Evolutionary conservation across 2,329 filamentous ascomycete species (phyloP).

Genomic region (Clonostachys chloroleuca): DNA sequence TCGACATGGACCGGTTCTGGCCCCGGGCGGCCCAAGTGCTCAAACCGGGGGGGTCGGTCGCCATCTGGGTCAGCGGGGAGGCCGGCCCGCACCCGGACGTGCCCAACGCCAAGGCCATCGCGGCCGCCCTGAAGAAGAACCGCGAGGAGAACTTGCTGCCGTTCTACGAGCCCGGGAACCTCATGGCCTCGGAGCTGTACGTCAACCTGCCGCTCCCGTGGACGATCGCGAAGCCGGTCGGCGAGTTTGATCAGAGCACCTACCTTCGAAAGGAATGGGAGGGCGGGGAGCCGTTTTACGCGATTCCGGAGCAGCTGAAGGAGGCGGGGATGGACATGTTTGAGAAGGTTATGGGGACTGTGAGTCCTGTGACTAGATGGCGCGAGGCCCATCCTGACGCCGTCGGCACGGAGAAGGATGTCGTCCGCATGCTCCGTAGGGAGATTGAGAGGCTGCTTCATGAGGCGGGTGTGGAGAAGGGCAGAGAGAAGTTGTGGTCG

Average conservation of each 20-base stretch:
- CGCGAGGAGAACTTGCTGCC: conserved; percentile 20
- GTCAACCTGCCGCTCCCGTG: conserved; percentile 41
- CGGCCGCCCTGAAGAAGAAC: conserved; percentile 21
- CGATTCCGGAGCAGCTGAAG: conserved; percentile 6
- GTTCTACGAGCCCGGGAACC: conserved; percentile 37
- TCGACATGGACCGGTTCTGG: conserved; percentile 39
- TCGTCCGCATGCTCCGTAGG: conserved; percentile 19
- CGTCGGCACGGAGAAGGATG: conserved; percentile 31
- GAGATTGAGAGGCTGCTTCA: conserved; percentile 18
- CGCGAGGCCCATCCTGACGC: conserved; percentile 34
- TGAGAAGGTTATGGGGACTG: conserved; percentile 27
- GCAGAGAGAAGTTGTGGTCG: conserved; percentile 19
- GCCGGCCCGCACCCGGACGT: not conserved
- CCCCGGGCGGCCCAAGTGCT: conserved; percentile 41
- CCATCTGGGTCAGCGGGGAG: conserved; percentile 43
- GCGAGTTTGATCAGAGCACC: conserved; percentile 27
- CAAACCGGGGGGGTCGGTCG: conserved; percentile 51
- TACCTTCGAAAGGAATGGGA: conserved; percentile 40
- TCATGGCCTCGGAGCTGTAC: conserved; percentile 32
- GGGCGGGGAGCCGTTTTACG: conserved; percentile 19
- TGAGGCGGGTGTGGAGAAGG: conserved; percentile 25
- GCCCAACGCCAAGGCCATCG: conserved; percentile 17
- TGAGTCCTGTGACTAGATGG: conserved; percentile 36
- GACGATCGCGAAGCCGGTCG: conserved; percentile 19
- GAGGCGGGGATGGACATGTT: conserved; percentile 21